Percentiles rank a stretch among this genome's conserved stretches.
Evolutionary conservation across 2,329 filamentous ascomycete genomes (phyloP).

Genomic region (Chaetoscypha palmicola): DNA sequence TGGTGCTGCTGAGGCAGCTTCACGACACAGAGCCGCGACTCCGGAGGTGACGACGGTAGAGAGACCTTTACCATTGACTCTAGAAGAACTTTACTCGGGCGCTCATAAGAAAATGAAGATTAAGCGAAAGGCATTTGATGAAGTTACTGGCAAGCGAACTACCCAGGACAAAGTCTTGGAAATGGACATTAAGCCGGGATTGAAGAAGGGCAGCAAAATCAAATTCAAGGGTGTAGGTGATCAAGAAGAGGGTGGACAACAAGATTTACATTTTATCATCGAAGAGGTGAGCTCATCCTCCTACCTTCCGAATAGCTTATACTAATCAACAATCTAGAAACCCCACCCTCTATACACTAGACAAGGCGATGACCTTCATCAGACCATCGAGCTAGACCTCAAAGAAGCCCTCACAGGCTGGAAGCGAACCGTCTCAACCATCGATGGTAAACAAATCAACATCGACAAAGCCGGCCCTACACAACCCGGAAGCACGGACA

Average conservation of each 20-base stretch:
- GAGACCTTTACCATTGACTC: constrained; percentile 67
- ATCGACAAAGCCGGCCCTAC: constrained; percentile 80
- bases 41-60: constrained; percentile 90
- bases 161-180: constrained; percentile 86
- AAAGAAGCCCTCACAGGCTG: constrained; percentile 95
- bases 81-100: constrained; percentile 86
- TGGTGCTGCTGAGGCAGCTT: constrained; percentile 34
- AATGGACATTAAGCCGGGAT: constrained; percentile 88
- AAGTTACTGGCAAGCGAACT: constrained; percentile 69
- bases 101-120: constrained; percentile 97
- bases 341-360: constrained; percentile 76
- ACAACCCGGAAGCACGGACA: constrained; percentile 72
- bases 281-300: constrained; percentile 77
- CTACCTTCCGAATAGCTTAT: no score
- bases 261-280: constrained; percentile 92
- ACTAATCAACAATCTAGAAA: constrained; percentile 58
- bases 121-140: constrained; percentile 91
- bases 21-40: constrained; percentile 41
- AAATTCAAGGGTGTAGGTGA: constrained; percentile 98
- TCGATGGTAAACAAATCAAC: constrained; percentile 79
- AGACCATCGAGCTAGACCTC: constrained; percentile 72
- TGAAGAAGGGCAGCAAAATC: constrained; percentile 97
- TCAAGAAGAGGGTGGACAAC: constrained; percentile 90
- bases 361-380: constrained; percentile 79
- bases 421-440: constrained; percentile 85